phyloP scores from a whole-genome alignment of 2,329 filamentous ascomycete species.

The Ophiostoma australiae region DNA sequence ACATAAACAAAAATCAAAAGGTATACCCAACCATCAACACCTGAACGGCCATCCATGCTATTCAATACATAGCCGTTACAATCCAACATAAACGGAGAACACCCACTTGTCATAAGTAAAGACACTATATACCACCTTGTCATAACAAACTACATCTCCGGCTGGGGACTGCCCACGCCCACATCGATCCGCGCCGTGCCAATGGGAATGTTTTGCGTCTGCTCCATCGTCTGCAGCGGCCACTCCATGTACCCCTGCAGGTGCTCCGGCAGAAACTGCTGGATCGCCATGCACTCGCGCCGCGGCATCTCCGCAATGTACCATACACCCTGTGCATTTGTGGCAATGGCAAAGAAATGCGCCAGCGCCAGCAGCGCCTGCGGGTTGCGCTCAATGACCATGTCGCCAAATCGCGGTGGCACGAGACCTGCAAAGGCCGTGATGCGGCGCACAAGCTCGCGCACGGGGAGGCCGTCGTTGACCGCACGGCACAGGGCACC shows the following conservation, averaged over 20 bases:
- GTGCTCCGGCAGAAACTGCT: neutral
- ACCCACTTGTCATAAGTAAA: no score
- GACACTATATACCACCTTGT: neutral
- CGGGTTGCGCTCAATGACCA: neutral
- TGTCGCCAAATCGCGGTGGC: neutral
- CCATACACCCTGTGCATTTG: neutral
- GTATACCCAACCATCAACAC: slow-evolving; percentile 1
- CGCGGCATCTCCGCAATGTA: slow-evolving; percentile 4
- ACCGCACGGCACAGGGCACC: neutral
- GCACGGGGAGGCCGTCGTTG: neutral
- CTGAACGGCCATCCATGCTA: neutral
- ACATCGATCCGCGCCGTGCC: slow-evolving; percentile 1
- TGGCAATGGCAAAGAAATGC: slow-evolving; percentile 8
- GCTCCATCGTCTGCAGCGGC: neutral
- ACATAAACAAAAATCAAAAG: neutral
- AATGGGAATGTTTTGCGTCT: neutral
- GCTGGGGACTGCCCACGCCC: neutral
- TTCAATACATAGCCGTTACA: no score
- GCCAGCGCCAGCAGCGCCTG: slow-evolving; percentile 15
- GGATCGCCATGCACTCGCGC: slow-evolving; percentile 9
- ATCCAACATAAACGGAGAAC: no score
- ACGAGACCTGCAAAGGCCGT: neutral
- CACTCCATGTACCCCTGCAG: slow-evolving; percentile 5
- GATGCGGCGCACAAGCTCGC: neutral
- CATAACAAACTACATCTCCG: neutral